Evolutionary conservation across 1,139 yeast genomes (phyloP).

Genomic region (Candida sojae): DNA sequence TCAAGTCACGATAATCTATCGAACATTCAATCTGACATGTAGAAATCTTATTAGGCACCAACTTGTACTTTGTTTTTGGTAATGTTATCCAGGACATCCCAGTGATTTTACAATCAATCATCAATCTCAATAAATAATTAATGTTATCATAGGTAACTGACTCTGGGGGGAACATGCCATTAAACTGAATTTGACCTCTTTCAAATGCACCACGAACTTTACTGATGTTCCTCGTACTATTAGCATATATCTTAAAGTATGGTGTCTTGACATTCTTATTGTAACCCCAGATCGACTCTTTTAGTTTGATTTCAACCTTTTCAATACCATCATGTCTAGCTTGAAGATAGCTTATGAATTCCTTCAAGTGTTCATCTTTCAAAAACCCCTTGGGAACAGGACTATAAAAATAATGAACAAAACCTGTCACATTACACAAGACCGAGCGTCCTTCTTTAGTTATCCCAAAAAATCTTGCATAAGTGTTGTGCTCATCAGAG

Average conservation of each 20-base stretch:
- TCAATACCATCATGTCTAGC: conserved; percentile 58
- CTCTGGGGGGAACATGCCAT: conserved; percentile 58
- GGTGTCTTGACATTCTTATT: conserved; percentile 78
- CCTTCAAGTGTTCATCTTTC: conserved; percentile 50
- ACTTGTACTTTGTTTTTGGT: conserved; percentile 68
- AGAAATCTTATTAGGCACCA: conserved; percentile 54
- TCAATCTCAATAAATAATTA: conserved; percentile 78
- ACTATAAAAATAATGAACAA: conserved; percentile 85
- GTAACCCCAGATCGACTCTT: conserved; percentile 94
- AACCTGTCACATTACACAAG: conserved; percentile 86
- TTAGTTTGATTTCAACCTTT: conserved; percentile 62
- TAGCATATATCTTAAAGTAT: conserved; percentile 71
- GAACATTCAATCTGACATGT: conserved; percentile 84
- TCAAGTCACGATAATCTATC: conserved; percentile 65
- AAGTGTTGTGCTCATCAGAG: conserved; percentile 53
- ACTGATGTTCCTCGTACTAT: conserved; percentile 65
- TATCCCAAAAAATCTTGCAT: conserved; percentile 88
- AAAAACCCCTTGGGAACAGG: conserved; percentile 86
- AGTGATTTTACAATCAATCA: conserved; percentile 88
- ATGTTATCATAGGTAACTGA: conserved; percentile 85
- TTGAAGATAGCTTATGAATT: conserved; percentile 51
- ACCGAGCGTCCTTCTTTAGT: conserved; percentile 87
- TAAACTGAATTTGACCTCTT: conserved; percentile 73
- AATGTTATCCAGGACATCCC: conserved; percentile 98
- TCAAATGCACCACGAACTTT: conserved; percentile 80